These are phyloP conservation scores for Teratosphaeriaceae sp. DNA, from an alignment of 2,329 filamentous ascomycete species.

Conservation along the genomic window DNA sequence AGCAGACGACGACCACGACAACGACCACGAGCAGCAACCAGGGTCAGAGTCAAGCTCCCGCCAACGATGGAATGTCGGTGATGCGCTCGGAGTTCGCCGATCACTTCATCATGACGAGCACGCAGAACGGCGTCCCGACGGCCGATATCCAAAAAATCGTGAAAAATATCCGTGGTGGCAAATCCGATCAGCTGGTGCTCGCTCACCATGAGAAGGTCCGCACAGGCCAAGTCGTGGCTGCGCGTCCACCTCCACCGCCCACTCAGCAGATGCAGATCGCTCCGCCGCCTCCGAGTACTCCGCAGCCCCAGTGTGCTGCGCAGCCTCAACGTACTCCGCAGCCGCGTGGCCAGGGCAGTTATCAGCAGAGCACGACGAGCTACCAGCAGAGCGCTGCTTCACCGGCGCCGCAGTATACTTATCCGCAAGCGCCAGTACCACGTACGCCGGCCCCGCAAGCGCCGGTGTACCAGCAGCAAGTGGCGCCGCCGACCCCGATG, in stretches of 20 bases:
- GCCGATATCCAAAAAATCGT: background rate
- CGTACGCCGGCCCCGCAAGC: too few relatives aligned
- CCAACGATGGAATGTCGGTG: background rate
- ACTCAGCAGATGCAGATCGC: background rate
- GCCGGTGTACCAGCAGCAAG: too few relatives aligned
- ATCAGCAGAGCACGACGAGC: background rate
- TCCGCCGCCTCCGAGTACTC: background rate
- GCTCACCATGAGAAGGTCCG: background rate
- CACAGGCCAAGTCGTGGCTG: background rate
- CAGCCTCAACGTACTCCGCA: background rate
- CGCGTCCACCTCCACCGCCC: background rate
- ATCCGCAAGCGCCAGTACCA: background rate
- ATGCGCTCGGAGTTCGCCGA: background rate
- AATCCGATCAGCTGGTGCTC: background rate
- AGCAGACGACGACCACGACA: constrained; percentile 1
- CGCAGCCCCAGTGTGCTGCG: background rate
- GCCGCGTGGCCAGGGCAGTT: background rate
- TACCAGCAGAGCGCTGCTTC: background rate
- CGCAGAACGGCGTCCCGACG: background rate
- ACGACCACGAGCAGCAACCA: constrained; percentile 1
- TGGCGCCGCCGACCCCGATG: too few relatives aligned
- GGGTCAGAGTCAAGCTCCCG: background rate
- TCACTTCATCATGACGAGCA: background rate
- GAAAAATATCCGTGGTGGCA: constrained; percentile 1
- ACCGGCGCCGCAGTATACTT: background rate